Base-by-base conservation (phyloP, 139 green algal species). In the Coelastrella sp. region DNA sequence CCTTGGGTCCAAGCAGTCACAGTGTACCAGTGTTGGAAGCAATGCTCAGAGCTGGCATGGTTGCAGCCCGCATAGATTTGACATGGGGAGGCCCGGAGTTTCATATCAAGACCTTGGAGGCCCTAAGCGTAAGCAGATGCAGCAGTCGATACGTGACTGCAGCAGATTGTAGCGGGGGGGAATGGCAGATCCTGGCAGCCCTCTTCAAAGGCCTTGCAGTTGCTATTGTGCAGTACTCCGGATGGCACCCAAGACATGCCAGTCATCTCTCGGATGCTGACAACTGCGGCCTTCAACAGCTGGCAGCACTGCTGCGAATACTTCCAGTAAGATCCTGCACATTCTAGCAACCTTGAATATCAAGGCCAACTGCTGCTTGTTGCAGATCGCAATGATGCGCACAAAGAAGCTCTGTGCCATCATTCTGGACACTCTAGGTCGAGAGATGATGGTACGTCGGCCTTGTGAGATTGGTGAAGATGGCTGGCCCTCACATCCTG, bases 381-480 rank as follows among this genome's bases (percentile, higher is more conserved):
- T 27, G 9, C 67, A 90, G 38, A 86, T 92, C 37, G 93, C 93
- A 25, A 94, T 96, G 92, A 79, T 81, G 21, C 81, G 76, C 45
- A 89, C 86, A 9, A 76, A 87, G 41, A 88, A 90, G 67, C 84
- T 95, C 35, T 96, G 93, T 68, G 91, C 93, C 0, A 90, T 96
- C 15, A 91, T 96, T 85, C 45, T 96, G 43, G 93, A 96, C 82
- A 92, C 86, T 23, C 79, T 94, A 27, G 93, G 93, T 2, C 88
- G 93, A 0, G 94, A 94, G 72, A 84, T 96, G 32, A 88, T 92
- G 64, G 84, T 96, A 23, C 51, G 75, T 23, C 84, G 92, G 27
- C 85, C 90, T 25, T 89, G 88, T 21, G 78, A 41, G 37, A 38
- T 84, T 48, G 78, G 78, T 8, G 60, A 75, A 13, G 78, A 84